Evolutionary conservation across 768 basidiomycete genomes (phyloP), one percentile per base, ranked within the genome.

Genomic region (Hydnum rufescens): DNA sequence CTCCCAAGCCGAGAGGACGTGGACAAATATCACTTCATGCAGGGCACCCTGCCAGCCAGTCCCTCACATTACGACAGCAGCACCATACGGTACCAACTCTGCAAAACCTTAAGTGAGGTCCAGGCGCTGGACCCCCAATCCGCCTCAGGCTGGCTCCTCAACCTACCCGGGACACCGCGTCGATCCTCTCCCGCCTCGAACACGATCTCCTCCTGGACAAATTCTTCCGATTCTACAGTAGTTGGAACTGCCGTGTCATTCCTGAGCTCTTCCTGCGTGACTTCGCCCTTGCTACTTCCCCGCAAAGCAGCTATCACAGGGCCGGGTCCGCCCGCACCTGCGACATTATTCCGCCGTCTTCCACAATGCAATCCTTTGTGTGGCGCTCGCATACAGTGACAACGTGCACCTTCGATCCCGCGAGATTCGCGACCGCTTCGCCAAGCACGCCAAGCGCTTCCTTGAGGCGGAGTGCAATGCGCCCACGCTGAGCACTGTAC

Each of bases 241-340:
- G 70, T 3, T 74, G 72, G 72, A 72, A 71, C 56, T 58, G 72
- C 4, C 67, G 72, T 3, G 67, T 74, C 47, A 66, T 73, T 2
- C 72, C 72, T 3, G 64, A 66, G 4, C 66, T 73, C 31, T 74
- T 74, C 60, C 60, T 73, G 18, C 64, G 71, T 6, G 72, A 74
- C 51, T 25, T 47, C 13, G 13, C 13, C 13, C 13, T 39, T 39
- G 36, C 36, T 13, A 47, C 36, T 39, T 39, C 13, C 13, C 13
- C 44, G 44, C 44, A 1, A 47, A 13, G 13, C 8, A 19, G 34
- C 8, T 39, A 19, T 8, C 44, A 13, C 13, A 47, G 26, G 13
- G 13, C 13, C 13, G 13, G 8, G 44, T 8, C 25, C 13, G 13
- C 8, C 44, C 26, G 44, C 44, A 13, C 26, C 13, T 16, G 44